A percentile compares a stretch with the other conserved stretches of the same genome.
phyloP scores from a whole-genome alignment of 768 basidiomycete species.

The Lentinula lateritia region DNA sequence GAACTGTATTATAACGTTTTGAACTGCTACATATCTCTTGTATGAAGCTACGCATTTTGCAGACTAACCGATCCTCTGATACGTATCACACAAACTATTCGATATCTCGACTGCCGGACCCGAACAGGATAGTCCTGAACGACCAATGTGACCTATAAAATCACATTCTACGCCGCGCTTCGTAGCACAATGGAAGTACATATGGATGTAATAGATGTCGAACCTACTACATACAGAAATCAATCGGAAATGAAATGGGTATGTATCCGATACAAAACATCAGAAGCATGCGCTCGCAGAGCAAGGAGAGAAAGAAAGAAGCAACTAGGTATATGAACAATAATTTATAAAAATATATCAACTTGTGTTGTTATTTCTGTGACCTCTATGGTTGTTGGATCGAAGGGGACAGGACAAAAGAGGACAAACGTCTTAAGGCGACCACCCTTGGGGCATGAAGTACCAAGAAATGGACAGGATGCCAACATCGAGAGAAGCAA shows the following conservation, averaged over 20 bases:
- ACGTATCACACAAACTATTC: too few species aligned
- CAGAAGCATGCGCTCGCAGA: background rate
- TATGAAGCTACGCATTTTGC: background rate
- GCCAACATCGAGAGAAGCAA: background rate
- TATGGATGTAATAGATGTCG: background rate
- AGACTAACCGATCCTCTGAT: background rate
- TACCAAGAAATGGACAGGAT: background rate
- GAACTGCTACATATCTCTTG: background rate
- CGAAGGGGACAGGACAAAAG: background rate
- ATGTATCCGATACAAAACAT: background rate
- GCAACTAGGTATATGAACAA: background rate
- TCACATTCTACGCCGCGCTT: too few species aligned
- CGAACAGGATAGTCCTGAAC: too few species aligned
- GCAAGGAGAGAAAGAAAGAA: background rate
- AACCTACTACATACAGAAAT: background rate
- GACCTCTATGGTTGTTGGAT: conserved; percentile 17
- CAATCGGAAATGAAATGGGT: background rate
- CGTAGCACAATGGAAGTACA: background rate
- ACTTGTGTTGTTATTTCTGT: conserved; percentile 32
- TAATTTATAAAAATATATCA: background rate
- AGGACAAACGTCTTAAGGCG: background rate
- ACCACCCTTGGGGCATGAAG: background rate
- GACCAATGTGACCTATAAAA: too few species aligned
- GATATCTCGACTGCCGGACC: too few species aligned
- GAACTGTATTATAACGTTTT: background rate